Percentiles rank a stretch among this genome's conserved stretches.
Evolutionary conservation across 2,329 filamentous ascomycete genomes (phyloP).

Genomic region (Waltergamsia citrina): DNA sequence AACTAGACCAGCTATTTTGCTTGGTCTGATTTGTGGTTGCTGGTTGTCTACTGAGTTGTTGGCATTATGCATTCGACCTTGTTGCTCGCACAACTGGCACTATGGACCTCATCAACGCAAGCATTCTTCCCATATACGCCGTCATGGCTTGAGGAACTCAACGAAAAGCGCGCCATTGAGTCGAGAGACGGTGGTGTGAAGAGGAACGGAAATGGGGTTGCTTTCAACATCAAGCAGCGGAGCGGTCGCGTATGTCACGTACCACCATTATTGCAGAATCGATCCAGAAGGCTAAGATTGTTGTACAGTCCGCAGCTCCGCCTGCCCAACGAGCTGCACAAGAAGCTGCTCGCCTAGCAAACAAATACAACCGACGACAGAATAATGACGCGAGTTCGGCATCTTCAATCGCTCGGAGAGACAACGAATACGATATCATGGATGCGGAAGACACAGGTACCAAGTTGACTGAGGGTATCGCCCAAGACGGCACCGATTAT

Average conservation of each 20-base stretch:
- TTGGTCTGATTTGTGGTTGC: neutral
- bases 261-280: neutral
- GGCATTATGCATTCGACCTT: slow-evolving; percentile 29
- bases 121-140: slow-evolving; percentile 40
- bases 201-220: neutral
- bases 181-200: slow-evolving; percentile 16
- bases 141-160: slow-evolving; percentile 19
- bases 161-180: slow-evolving; percentile 13
- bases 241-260: slow-evolving; percentile 5
- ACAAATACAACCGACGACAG: slow-evolving; percentile 24
- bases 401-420: slow-evolving; percentile 21
- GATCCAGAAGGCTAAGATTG: slow-evolving; percentile 6
- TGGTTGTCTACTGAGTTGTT: neutral
- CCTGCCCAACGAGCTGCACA: slow-evolving; percentile 24
- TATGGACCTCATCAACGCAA: slow-evolving; percentile 33
- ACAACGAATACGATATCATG: slow-evolving; percentile 37
- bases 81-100: slow-evolving; percentile 33
- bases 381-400: slow-evolving; percentile 3
- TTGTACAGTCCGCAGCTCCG: slow-evolving; percentile 19
- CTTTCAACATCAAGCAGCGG: slow-evolving; percentile 30
- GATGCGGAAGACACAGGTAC: slow-evolving; percentile 33
- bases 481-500: slow-evolving; percentile 57
- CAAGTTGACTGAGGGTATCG: slow-evolving; percentile 42
- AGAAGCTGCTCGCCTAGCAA: slow-evolving; percentile 24
- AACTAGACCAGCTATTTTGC: neutral